Base-by-base conservation (phyloP, 2,329 filamentous ascomycete species). In the Ophidiomyces ophidiicola region DNA sequence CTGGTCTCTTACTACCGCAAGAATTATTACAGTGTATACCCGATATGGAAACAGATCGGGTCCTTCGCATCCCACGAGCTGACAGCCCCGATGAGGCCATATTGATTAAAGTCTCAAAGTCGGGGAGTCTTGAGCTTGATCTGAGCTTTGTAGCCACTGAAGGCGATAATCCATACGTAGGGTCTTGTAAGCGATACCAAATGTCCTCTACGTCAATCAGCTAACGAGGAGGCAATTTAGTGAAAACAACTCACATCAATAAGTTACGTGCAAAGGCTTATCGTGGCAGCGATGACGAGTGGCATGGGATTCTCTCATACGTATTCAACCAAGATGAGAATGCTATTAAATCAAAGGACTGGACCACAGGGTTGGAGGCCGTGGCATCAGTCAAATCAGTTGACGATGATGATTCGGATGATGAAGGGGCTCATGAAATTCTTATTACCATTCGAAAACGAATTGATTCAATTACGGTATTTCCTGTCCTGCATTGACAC, bases 81-180 rank as follows among this genome's bases (percentile, higher is more conserved):
- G 64, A 65, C 41, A 51, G 58, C 14, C 48, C 50, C 11, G 50
- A 51, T 14, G 51, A 53, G 8, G 62, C 57, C 48, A 59, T 76
- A 15, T 60, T 78, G 11, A 51, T 76, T 21, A 63, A 72, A 47
- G 63, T 74, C 41, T 54, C 58, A 33, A 58, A 45, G 14, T 45
- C 51, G 8, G 53, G 56, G n/a, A 46, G 53, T 39, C 43, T 56
- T 44, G 46, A 57, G 3, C 58, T 77, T 6, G 71, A 77, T 49
- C 52, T 77, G 25, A 65, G 66, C 39, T 59, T 79, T 19, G 59
- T 69, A 7, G 74, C 69, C 17, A 77, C 73, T 18, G 74, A 79
- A 52, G 70, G 70, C 32, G 68, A 74, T 45, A 60, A 58, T 39
- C 66, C 72, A 8, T 78, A 71, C 53, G 59, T 63, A 15, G 57